Evolutionary conservation across 345 rosid genomes (phyloP).

Genomic region (Boechera retrofracta): DNA sequence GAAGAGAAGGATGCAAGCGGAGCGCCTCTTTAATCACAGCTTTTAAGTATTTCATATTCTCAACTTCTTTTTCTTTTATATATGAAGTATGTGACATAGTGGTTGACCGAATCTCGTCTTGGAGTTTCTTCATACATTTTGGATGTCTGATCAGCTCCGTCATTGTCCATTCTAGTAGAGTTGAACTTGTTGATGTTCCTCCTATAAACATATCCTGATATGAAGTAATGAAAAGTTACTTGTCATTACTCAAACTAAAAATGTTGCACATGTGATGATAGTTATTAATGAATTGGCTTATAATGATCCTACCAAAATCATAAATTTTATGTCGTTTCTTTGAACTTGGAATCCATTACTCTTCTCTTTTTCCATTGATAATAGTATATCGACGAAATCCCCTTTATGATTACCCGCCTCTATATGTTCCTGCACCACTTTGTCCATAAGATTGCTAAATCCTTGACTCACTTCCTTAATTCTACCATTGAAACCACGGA

Average conservation of each 20-base stretch:
- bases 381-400: slow-evolving; percentile 23
- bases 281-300: not conserved
- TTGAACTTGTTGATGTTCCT: slow-evolving; percentile 35
- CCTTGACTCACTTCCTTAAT: slow-evolving; percentile 31
- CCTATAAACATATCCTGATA: slow-evolving; percentile 36
- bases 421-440: slow-evolving; percentile 34
- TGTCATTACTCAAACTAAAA: not conserved
- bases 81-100: not conserved
- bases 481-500: slow-evolving; percentile 28
- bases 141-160: slow-evolving; percentile 26
- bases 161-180: slow-evolving; percentile 38
- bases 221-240: not conserved
- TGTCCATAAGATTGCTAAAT: slow-evolving; percentile 39
- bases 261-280: not conserved
- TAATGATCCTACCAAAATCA: slow-evolving; percentile 20
- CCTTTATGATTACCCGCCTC: not conserved
- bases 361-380: slow-evolving; percentile 21
- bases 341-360: slow-evolving; percentile 10
- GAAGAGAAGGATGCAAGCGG: slow-evolving; percentile 51
- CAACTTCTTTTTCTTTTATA: slow-evolving; percentile 23
- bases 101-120: slow-evolving; percentile 27
- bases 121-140: slow-evolving; percentile 31
- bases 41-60: slow-evolving; percentile 27
- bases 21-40: slow-evolving; percentile 45
- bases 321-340: slow-evolving; percentile 29